Base-by-base conservation (phyloP, 108 stramenopile species). In the Stephanodiscus triporus region DNA sequence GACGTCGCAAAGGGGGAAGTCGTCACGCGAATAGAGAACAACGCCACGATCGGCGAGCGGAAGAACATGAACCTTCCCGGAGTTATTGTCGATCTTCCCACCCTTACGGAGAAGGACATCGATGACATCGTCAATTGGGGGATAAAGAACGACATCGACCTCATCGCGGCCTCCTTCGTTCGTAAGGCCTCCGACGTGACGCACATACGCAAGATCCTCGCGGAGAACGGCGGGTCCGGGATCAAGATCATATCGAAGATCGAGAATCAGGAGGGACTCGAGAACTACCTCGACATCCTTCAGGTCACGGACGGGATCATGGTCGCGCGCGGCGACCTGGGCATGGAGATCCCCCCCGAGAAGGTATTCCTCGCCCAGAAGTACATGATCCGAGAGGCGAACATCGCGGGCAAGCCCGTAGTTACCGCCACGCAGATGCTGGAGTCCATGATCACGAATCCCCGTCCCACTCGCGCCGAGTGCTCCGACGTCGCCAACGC, bases 401-500 rank as follows among this genome's bases (percentile, higher is more conserved):
- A 96, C 80, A 81, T 94, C 67, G 94, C 91, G 9, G 97, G 97
- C 43, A 97, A 96, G 82, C 94, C 95, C n/a, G 95, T 91, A 45
- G 81, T 98, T 34, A 97, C 95, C 17, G 97, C 97, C n/a, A 97
- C 97, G 9, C 97, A 98, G 77, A 98, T 98, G 97, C 81, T 98
- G 17, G 97, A 98, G 68, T 85, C 86, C 45, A 99, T 99, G 99
- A 96, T 98, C 73, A 86, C 37, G 63, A 98, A 98, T 76, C 99
- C 99, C 51, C 94, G 99, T 61, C 99, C 99, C 16, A 99, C 99
- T 24, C 97, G 99, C 72, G 99, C 99, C 6, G 99, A 99, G 78
- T 97, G 97, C 85, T 90, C 96, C 34, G 99, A 99, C 78, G 98
- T 99, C 37, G 99, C 99, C 64, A 99, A 99, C 76, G 98, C 99